Conservation (phyloP, 179 eudicot species). For the Spergularia azorica region DNA sequence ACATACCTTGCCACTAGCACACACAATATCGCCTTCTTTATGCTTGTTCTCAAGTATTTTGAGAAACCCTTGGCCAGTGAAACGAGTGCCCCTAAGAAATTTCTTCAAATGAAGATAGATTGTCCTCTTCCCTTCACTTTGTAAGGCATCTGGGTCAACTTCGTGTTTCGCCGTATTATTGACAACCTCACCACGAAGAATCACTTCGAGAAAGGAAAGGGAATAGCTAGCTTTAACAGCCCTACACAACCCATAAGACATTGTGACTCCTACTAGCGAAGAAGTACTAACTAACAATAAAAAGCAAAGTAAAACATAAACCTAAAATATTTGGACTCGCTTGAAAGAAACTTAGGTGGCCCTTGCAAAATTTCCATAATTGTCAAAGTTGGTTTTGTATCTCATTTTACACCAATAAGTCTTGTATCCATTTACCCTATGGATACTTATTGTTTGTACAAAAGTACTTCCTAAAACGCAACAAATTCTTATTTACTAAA, state of each 20-base stretch:
- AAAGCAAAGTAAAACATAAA: background rate
- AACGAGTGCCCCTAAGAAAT: constrained; percentile 84
- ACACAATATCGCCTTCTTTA: constrained; percentile 78
- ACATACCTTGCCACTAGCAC: constrained; percentile 97
- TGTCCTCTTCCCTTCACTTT: constrained; percentile 43
- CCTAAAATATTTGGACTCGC: background rate
- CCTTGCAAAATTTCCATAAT: background rate
- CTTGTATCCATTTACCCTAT: background rate
- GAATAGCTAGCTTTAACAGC: constrained; percentile 68
- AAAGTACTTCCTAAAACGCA: background rate
- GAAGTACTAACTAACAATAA: background rate
- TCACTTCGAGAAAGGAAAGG: constrained; percentile 81
- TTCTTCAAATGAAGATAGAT: constrained; percentile 81
- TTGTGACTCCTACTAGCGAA: constrained; percentile 6
- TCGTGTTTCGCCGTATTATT: constrained; percentile 38
- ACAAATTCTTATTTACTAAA: constrained; percentile 2
- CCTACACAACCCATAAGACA: constrained; percentile 44
- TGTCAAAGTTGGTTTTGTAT: background rate
- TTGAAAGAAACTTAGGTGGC: background rate
- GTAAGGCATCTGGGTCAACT: constrained; percentile 36
- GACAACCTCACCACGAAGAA: constrained; percentile 76
- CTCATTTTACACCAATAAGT: background rate
- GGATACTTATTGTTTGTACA: background rate
- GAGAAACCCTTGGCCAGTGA: constrained; percentile 72
- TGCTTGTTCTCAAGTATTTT: constrained; percentile 61